Percentiles rank a stretch among this genome's conserved stretches.
Evolutionary conservation across 2,329 filamentous ascomycete genomes (phyloP).

Genomic region (Alternaria triticina): DNA sequence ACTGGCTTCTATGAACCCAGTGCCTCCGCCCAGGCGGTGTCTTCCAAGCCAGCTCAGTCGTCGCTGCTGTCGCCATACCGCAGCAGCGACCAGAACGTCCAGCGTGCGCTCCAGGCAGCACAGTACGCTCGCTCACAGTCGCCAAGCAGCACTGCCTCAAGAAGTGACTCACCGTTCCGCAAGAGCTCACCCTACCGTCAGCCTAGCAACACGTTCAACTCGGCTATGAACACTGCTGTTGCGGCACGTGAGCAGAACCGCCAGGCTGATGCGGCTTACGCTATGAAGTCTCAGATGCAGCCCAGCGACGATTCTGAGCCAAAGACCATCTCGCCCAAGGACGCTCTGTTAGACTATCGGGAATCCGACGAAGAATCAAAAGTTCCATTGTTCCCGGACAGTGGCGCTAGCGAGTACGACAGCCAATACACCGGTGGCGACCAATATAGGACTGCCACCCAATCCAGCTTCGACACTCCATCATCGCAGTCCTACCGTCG

Average conservation of each 20-base stretch:
- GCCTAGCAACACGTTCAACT: constrained; percentile 51
- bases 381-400: constrained; percentile 75
- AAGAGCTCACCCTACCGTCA: constrained; percentile 63
- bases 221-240: constrained; percentile 59
- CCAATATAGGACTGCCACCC: constrained; percentile 47
- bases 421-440: constrained; percentile 52
- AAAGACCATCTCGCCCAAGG: constrained; percentile 93
- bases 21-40: constrained; percentile 56
- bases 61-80: constrained; percentile 59
- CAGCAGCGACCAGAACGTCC: constrained; percentile 62
- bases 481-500: constrained; percentile 41
- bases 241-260: constrained; percentile 68
- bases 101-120: constrained; percentile 77
- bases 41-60: constrained; percentile 57
- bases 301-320: constrained; percentile 54
- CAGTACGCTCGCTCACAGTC: constrained; percentile 71
- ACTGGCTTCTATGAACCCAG: constrained; percentile 78
- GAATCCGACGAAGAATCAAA: constrained; percentile 73
- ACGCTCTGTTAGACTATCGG: constrained; percentile 84
- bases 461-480: constrained; percentile 45
- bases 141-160: constrained; percentile 58
- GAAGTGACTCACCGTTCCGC: constrained; percentile 82
- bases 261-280: constrained; percentile 62
- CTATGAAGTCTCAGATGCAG: constrained; percentile 49
- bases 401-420: constrained; percentile 61